Percentiles rank a stretch among this genome's conserved stretches.
phyloP scores from a whole-genome alignment of 257 asterid genomes.

The Nicotiana sylvestris region DNA sequence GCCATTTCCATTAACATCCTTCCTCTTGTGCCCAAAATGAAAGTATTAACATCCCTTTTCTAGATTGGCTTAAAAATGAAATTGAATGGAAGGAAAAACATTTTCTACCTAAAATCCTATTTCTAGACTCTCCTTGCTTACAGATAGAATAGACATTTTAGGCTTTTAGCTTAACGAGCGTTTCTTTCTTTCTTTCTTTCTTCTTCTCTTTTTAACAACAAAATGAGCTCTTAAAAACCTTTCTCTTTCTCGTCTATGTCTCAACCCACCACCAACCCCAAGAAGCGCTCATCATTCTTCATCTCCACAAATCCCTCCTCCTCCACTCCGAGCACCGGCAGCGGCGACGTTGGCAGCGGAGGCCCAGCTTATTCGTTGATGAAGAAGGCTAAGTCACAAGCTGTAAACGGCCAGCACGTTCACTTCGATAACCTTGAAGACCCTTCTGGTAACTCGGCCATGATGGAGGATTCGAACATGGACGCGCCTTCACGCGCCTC shows the following conservation, averaged over 20 bases:
- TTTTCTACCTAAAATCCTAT: too few species aligned
- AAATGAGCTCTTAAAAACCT: conserved; percentile 22
- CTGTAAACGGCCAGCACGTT: conserved; percentile 26
- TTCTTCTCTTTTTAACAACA: not conserved
- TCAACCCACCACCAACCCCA: conserved; percentile 25
- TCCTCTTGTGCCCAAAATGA: too few species aligned
- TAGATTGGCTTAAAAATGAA: too few species aligned
- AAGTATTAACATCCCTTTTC: too few species aligned
- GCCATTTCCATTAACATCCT: too few species aligned
- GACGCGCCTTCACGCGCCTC: conserved; percentile 7
- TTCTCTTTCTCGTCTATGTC: conserved; percentile 30
- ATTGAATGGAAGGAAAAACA: too few species aligned
- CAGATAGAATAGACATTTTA: too few species aligned
- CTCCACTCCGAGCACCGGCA: conserved; percentile 10
- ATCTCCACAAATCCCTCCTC: conserved; percentile 13
- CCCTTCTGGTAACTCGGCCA: conserved; percentile 10
- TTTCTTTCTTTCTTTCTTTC: not conserved
- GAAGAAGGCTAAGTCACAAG: conserved; percentile 40
- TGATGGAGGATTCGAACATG: conserved; percentile 10
- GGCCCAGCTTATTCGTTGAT: conserved; percentile 25
- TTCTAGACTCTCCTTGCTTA: too few species aligned
- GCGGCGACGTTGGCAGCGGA: conserved; percentile 3
- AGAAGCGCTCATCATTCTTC: conserved; percentile 22
- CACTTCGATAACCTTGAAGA: conserved; percentile 21
- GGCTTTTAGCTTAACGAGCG: not conserved